These are phyloP conservation scores for Suillus lakei DNA, from an alignment of 768 basidiomycete genomes.

Conservation along the genomic window DNA sequence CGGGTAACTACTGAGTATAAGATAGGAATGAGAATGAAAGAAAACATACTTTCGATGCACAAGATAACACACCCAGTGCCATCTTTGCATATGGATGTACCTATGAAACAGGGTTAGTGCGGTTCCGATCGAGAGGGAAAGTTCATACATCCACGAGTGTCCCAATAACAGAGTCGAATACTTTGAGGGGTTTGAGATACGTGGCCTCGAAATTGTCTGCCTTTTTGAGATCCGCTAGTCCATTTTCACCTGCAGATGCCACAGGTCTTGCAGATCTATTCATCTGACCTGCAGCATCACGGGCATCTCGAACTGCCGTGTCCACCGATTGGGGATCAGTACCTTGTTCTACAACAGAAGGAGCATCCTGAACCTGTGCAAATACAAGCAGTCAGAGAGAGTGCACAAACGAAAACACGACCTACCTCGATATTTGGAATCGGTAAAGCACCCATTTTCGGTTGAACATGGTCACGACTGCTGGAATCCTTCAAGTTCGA, in stretches of 20 bases:
- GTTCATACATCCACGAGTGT: not conserved
- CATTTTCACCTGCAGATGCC: not conserved
- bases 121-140: not conserved
- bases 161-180: constrained; percentile 2
- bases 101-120: not conserved
- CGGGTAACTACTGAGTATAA: not conserved
- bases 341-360: not conserved
- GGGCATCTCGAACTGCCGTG: not conserved
- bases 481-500: not conserved
- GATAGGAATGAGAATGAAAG: not conserved
- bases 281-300: not conserved
- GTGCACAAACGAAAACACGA: not conserved
- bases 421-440: not conserved
- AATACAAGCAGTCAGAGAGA: not conserved
- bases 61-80: constrained; percentile 5
- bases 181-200: constrained; percentile 1
- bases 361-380: not conserved
- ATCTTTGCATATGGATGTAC: constrained; percentile 13
- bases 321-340: not conserved
- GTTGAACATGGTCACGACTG: not conserved
- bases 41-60: constrained; percentile 4
- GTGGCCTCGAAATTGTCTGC: not conserved
- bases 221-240: not conserved
- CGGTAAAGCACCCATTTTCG: not conserved
- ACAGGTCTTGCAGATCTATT: not conserved